Conservation (phyloP, 2,329 filamentous ascomycete genomes). For the Magnaporthales sp. region DNA sequence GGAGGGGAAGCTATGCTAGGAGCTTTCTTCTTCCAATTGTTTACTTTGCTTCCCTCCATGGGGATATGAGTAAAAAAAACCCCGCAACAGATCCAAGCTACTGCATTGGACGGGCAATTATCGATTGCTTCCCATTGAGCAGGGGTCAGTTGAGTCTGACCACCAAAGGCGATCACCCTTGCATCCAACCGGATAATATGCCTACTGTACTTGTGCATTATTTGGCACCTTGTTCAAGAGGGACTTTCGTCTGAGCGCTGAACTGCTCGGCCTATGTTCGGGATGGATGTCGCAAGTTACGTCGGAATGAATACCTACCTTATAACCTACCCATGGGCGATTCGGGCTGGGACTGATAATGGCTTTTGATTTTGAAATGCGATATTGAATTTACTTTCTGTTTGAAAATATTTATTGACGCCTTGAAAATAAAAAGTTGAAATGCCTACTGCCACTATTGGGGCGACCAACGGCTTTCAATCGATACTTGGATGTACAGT, state of each 20-base stretch:
- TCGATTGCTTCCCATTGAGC: background rate
- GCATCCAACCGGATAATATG: background rate
- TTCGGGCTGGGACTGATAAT: background rate
- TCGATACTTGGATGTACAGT: background rate
- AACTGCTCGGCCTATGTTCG: background rate
- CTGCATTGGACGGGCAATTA: slow-evolving; percentile 1
- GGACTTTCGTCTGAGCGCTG: background rate
- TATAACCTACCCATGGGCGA: background rate
- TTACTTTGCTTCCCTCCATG: background rate
- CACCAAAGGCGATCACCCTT: background rate
- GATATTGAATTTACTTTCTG: background rate
- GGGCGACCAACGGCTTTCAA: background rate
- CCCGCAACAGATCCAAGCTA: background rate
- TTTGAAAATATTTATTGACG: background rate
- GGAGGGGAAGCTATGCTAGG: background rate
- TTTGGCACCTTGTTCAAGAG: background rate
- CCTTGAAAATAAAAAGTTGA: background rate
- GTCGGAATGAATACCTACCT: background rate
- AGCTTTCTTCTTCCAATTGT: background rate
- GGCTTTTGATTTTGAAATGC: background rate
- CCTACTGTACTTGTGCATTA: background rate
- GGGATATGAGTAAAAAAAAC: background rate
- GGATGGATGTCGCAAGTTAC: background rate
- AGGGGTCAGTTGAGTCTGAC: background rate
- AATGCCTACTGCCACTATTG: background rate